Evolutionary conservation across 2,329 filamentous ascomycete species (phyloP).

Genomic region (Fusarium equiseti): DNA sequence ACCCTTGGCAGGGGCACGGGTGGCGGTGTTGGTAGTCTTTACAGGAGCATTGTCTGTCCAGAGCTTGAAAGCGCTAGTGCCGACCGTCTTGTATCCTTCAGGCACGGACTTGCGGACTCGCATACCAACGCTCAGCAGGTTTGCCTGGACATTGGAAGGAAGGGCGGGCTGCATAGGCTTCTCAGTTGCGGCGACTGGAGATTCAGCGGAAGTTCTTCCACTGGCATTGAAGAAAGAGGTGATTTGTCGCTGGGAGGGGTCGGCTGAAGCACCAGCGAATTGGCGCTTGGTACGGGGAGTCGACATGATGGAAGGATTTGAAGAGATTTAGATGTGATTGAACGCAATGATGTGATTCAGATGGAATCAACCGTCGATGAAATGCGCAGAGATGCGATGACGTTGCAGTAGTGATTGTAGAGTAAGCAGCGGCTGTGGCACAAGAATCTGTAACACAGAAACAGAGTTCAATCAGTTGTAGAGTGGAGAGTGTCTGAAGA

Average conservation of each 20-base stretch:
- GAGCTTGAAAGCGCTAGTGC: slow-evolving; percentile 63
- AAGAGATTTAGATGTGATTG: neutral
- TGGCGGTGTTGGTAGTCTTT: slow-evolving; percentile 16
- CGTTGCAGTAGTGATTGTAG: slow-evolving; percentile 1
- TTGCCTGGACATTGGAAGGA: slow-evolving; percentile 77
- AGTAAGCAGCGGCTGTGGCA: slow-evolving; percentile 9
- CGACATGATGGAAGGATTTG: slow-evolving; percentile 57
- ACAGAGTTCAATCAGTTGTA: slow-evolving; percentile 5
- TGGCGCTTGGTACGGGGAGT: slow-evolving; percentile 69
- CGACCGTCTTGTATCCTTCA: slow-evolving; percentile 88
- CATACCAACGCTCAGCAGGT: slow-evolving; percentile 93
- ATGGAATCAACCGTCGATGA: slow-evolving; percentile 2
- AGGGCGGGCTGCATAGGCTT: slow-evolving; percentile 60
- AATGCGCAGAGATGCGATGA: slow-evolving; percentile 16
- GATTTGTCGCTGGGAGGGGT: slow-evolving; percentile 71
- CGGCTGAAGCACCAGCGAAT: slow-evolving; percentile 70
- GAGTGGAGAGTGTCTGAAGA: slow-evolving; percentile 39
- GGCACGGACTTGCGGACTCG: slow-evolving; percentile 91
- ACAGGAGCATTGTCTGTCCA: slow-evolving; percentile 57
- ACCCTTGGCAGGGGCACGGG: slow-evolving; percentile 42
- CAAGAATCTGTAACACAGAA: slow-evolving; percentile 1
- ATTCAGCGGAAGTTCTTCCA: slow-evolving; percentile 46
- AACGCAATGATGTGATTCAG: neutral
- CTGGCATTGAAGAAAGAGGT: slow-evolving; percentile 69
- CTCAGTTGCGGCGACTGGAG: slow-evolving; percentile 48